Percentiles rank a stretch among this genome's conserved stretches.
These are phyloP conservation scores for Trypanosoma vivax DNA, from an alignment of 208 protist species.

Conservation along the genomic window DNA sequence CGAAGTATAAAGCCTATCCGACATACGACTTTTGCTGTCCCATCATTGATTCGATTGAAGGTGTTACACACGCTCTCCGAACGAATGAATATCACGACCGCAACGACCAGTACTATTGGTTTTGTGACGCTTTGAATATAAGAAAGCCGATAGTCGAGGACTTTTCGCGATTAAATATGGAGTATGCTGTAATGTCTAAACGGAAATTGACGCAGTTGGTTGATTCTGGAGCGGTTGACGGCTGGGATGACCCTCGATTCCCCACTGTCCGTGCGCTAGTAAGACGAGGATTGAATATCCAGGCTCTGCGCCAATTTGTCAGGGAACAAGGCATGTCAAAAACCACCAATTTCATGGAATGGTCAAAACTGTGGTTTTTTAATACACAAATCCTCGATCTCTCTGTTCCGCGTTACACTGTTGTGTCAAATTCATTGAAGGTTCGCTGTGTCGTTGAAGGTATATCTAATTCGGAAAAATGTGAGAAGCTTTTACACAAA, in stretches of 20 bases:
- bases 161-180: slow-evolving; percentile 98
- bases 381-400: slow-evolving; percentile 98
- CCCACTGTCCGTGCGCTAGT: slow-evolving; percentile 96
- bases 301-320: slow-evolving; percentile 95
- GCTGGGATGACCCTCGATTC: slow-evolving; percentile 99
- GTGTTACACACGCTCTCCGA: slow-evolving; percentile 98
- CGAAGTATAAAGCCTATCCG: slow-evolving; percentile 94
- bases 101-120: slow-evolving; percentile 96
- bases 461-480: slow-evolving; percentile 47
- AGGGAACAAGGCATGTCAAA: slow-evolving; percentile 95
- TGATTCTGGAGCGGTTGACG: slow-evolving; percentile 91
- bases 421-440: slow-evolving; percentile 77
- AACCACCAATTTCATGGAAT: slow-evolving; percentile 95
- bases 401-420: slow-evolving; percentile 94
- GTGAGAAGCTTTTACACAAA: slow-evolving; percentile 84
- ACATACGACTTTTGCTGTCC: slow-evolving; percentile 99
- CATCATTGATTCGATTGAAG: slow-evolving; percentile 97
- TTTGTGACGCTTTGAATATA: slow-evolving; percentile 89
- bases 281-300: slow-evolving; percentile 95
- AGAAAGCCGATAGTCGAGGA: slow-evolving; percentile 91
- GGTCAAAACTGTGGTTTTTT: slow-evolving; percentile 97
- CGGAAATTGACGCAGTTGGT: slow-evolving; percentile 98
- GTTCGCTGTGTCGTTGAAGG: slow-evolving; percentile 74
- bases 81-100: slow-evolving; percentile 98
- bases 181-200: slow-evolving; percentile 98